These are phyloP conservation scores for Colletotrichum lupini DNA, from an alignment of 2,329 filamentous ascomycete species.

Conservation along the genomic window DNA sequence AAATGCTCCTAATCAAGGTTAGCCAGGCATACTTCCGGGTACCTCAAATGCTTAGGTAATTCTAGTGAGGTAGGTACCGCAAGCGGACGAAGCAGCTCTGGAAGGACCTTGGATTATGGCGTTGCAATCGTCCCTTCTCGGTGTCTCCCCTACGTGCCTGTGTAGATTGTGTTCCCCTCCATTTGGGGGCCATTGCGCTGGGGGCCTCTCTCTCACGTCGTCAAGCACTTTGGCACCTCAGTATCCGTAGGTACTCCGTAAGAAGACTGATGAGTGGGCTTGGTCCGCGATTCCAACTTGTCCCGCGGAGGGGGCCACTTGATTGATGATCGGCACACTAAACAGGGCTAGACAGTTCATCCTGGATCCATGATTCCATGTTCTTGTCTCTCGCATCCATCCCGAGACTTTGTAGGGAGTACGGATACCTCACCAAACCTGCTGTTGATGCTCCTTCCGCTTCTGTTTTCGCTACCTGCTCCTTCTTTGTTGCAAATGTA, in stretches of 20 bases:
- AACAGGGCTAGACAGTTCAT: constrained; percentile 15
- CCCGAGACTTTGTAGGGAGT: too few species aligned
- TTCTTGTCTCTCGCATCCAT: background rate
- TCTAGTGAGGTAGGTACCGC: background rate
- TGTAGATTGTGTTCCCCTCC: too few species aligned
- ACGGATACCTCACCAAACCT: background rate
- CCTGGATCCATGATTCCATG: constrained; percentile 25
- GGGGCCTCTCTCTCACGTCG: too few species aligned
- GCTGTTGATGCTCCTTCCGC: background rate
- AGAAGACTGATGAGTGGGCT: background rate
- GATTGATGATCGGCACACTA: constrained; percentile 27
- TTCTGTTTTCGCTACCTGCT: background rate
- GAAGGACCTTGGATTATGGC: background rate
- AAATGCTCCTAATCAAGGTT: background rate
- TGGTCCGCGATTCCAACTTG: constrained; percentile 7
- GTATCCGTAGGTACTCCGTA: background rate
- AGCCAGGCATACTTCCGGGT: background rate
- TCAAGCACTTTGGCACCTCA: too few species aligned
- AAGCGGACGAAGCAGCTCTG: background rate
- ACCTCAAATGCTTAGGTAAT: background rate
- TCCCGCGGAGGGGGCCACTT: constrained; percentile 5
- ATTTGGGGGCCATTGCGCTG: too few species aligned
- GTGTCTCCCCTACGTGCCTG: background rate
- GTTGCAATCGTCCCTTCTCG: background rate
- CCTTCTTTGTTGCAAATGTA: too few species aligned